Conservation (phyloP, 140 eudicot genomes). For the Bidens hawaiensis region DNA sequence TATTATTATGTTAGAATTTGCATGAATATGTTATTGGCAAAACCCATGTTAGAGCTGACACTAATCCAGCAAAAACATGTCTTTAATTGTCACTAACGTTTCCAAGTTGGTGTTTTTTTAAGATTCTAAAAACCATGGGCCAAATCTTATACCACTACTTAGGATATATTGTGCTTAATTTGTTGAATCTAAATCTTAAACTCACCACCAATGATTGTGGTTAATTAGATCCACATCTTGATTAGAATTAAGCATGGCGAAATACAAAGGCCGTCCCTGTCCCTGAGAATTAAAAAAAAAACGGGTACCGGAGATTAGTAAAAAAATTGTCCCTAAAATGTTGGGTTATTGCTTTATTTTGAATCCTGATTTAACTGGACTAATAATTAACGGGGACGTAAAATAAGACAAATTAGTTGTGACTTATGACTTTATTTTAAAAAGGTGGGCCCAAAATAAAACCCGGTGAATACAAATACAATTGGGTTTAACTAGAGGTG, state of each 20-base stretch:
- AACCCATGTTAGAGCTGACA: slow-evolving; percentile 47
- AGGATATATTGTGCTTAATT: neutral
- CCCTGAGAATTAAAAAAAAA: too few species aligned
- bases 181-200: slow-evolving; percentile 22
- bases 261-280: too few species aligned
- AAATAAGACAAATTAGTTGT: too few species aligned
- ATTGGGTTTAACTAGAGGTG: too few species aligned
- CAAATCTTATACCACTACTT: slow-evolving; percentile 27
- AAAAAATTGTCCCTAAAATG: too few species aligned
- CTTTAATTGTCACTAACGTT: slow-evolving; percentile 22
- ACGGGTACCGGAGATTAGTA: neutral
- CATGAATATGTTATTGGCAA: slow-evolving; percentile 21
- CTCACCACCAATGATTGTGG: slow-evolving; percentile 6
- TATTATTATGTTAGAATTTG: slow-evolving; percentile 8
- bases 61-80: slow-evolving; percentile 36
- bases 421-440: too few species aligned
- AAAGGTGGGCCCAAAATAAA: too few species aligned
- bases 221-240: slow-evolving; percentile 19
- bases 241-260: neutral
- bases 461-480: too few species aligned
- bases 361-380: too few species aligned
- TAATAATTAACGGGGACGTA: too few species aligned
- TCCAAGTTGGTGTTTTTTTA: slow-evolving; percentile 28
- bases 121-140: slow-evolving; percentile 30
- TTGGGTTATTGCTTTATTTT: too few species aligned